Evolutionary conservation across 768 basidiomycete genomes (phyloP).

Genomic region (Mrakia blollopis): DNA sequence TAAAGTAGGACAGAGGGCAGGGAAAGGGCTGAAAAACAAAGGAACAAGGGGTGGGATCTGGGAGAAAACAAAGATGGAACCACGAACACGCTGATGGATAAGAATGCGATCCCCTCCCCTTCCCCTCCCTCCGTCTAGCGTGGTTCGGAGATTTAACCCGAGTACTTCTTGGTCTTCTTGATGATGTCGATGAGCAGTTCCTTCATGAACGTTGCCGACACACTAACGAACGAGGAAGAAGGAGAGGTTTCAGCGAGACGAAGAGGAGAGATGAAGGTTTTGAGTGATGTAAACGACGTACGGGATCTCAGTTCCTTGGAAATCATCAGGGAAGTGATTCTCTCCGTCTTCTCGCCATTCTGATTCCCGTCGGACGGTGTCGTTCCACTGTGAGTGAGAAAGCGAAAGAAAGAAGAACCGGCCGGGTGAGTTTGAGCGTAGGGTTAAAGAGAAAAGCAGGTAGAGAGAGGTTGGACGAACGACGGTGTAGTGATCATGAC

Average conservation of each 20-base stretch:
- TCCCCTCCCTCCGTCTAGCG: background rate
- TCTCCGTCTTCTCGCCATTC: conserved; percentile 12
- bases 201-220: conserved; percentile 9
- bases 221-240: background rate
- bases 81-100: too few species aligned
- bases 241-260: background rate
- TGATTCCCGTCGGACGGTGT: background rate
- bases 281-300: background rate
- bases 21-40: too few species aligned
- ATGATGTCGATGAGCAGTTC: background rate
- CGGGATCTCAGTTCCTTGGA: conserved; percentile 21
- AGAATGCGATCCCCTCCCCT: too few species aligned
- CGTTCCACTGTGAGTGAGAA: conserved; percentile 9
- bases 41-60: too few species aligned
- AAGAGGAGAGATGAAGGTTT: too few species aligned
- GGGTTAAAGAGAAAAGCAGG: background rate
- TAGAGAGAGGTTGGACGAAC: background rate
- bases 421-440: background rate
- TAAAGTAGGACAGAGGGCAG: too few species aligned
- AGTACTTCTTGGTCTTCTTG: conserved; percentile 14
- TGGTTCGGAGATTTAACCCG: too few species aligned
- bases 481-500: conserved; percentile 16
- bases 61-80: too few species aligned
- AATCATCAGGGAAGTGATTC: conserved; percentile 14
- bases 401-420: background rate